Evolutionary conservation across 1,139 yeast species (phyloP).

Genomic region (Candida tropicalis): DNA sequence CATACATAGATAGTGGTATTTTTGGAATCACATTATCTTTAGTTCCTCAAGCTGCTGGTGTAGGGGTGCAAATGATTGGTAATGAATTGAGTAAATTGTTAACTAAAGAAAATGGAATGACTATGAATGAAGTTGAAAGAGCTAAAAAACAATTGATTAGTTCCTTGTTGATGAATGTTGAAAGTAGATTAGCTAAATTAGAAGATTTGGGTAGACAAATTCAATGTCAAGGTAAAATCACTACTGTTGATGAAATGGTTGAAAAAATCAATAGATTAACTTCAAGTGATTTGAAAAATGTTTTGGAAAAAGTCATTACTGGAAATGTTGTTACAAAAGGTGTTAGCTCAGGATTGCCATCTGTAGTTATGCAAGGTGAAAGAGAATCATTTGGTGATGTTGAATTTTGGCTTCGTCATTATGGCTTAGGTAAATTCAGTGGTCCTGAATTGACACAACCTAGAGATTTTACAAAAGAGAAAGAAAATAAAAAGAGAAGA

Average conservation of each 20-base stretch:
- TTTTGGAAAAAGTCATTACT: conserved; percentile 77
- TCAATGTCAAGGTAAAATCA: conserved; percentile 76
- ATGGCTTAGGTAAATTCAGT: conserved; percentile 65
- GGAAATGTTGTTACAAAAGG: conserved; percentile 58
- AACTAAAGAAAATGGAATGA: conserved; percentile 58
- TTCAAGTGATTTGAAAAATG: conserved; percentile 65
- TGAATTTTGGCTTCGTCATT: conserved; percentile 60
- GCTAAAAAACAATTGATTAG: conserved; percentile 92
- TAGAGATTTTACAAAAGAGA: conserved; percentile 27
- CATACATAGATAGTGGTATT: conserved; percentile 86
- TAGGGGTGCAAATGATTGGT: conserved; percentile 79
- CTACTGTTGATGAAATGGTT: conserved; percentile 86
- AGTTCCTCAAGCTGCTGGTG: conserved; percentile 82
- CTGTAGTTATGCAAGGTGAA: conserved; percentile 88
- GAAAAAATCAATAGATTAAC: conserved; percentile 69
- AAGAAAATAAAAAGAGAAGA: neutral
- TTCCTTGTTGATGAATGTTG: conserved; percentile 90
- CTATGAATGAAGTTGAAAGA: conserved; percentile 73
- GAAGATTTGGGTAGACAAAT: conserved; percentile 97
- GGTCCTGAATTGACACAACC: conserved; percentile 31
- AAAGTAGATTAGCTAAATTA: conserved; percentile 84
- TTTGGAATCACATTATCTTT: conserved; percentile 89
- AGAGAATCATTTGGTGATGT: conserved; percentile 87
- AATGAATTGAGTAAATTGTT: conserved; percentile 71
- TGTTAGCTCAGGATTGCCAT: conserved; percentile 64